Percentiles rank a stretch among this genome's conserved stretches.
Conservation (phyloP, 257 asterid species). For the Verbena officinalis region DNA sequence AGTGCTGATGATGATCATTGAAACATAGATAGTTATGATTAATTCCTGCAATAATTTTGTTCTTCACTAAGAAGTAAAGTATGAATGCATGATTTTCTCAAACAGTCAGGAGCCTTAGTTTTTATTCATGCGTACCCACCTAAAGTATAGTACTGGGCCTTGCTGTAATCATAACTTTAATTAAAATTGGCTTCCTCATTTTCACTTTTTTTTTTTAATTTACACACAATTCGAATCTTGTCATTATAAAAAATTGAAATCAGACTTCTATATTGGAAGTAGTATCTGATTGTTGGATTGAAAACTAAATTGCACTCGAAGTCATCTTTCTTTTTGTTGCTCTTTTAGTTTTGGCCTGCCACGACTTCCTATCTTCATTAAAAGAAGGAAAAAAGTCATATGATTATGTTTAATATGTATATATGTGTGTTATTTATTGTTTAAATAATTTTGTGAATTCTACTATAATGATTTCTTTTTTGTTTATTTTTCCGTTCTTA, state of each 20-base stretch:
- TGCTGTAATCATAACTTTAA: constrained; percentile 23
- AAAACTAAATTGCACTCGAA: constrained; percentile 39
- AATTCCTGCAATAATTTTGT: constrained; percentile 24
- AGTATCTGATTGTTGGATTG: constrained; percentile 23
- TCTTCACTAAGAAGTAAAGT: constrained; percentile 39
- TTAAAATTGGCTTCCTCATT: neutral
- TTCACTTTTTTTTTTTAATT: neutral
- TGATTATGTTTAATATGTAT: neutral
- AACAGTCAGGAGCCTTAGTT: neutral
- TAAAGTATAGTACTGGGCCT: constrained; percentile 24
- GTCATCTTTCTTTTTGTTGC: constrained; percentile 10
- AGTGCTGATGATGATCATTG: neutral
- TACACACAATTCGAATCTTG: too few species aligned
- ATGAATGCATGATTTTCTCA: constrained; percentile 2
- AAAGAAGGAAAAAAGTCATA: neutral
- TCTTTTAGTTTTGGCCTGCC: neutral
- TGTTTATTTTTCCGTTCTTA: neutral
- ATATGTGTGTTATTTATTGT: neutral
- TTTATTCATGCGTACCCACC: neutral
- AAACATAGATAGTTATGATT: constrained; percentile 13
- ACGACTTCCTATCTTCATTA: constrained; percentile 13
- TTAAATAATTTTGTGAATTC: neutral
- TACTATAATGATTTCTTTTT: too few species aligned
- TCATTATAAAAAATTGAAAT: too few species aligned
- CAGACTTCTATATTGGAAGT: too few species aligned